Evolutionary conservation across 371 early-diverging fungal genomes (phyloP), one percentile per base, ranked within the genome.

Genomic region (Fennellomyces sp.): DNA sequence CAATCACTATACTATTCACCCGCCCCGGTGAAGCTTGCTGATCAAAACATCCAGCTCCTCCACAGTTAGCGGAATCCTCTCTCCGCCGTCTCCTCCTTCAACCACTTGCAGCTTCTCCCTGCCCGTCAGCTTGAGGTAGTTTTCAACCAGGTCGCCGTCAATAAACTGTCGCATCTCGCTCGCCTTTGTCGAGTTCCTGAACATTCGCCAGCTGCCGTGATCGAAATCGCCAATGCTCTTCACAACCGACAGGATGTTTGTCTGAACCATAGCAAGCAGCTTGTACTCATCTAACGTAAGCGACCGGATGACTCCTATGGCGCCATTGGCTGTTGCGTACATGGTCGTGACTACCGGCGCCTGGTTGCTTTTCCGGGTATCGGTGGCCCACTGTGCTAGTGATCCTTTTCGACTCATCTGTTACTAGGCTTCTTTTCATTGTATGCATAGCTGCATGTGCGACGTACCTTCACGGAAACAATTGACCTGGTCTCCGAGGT

Each of bases 141-240:
- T 60, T 68, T 94, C 94, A 12, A 97, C 78, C 42, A 97, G 61
- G 70, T 96, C 97, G 2, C 97, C 97, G 65, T 97, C 97, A 31
- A 97, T 68, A 60, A 91, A 88, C 4, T 84, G 81, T 39, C 74
- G 70, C 23, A 83, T 62, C 25, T 70, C 68, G 7, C 68, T 53
- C 0, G 60, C 68, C 36, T 83, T 69, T 17, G 72, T 67, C 19
- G 84, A 79, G 41, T 80, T 86, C 29, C 58, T 54, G 63, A 84
- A 93, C 3, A 65, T 66, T 21, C 94, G 79, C 89, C 90, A 95
- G 11, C 76, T 75, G 23, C 51, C 30, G 71, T 90, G 83, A n/a
- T 71, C 70, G 11, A 91, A 68, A 6, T 74, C 77, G 3, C 91
- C 92, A n/a, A 85, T 76, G 5, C 82, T 78, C 0, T 76, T 70